Evolutionary conservation across 2,329 filamentous ascomycete species (phyloP).

Genomic region (Colletotrichum tropicale): DNA sequence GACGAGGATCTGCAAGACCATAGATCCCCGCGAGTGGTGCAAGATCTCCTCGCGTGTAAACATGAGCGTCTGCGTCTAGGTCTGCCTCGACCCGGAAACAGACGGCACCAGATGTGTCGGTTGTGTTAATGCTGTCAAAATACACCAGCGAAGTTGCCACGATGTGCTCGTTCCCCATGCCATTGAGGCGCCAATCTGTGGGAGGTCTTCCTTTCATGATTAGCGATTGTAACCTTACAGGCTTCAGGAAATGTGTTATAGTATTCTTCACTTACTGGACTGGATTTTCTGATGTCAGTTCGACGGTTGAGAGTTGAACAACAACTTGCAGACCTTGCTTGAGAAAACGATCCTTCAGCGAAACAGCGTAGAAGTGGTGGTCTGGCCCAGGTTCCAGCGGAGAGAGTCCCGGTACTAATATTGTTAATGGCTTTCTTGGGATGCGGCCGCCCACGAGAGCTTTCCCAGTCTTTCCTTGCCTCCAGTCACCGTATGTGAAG

Average conservation of each 20-base stretch:
- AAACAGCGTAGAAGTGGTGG: background rate
- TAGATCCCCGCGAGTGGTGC: background rate
- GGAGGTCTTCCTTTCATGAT: background rate
- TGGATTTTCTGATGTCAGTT: background rate
- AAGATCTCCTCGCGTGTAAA: background rate
- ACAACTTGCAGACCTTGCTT: background rate
- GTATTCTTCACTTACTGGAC: background rate
- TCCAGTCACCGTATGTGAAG: background rate
- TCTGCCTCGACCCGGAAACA: background rate
- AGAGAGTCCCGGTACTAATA: accelerated
- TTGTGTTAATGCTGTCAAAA: background rate
- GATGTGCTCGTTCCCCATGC: background rate
- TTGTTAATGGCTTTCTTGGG: background rate
- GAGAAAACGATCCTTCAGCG: background rate
- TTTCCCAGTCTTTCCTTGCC: background rate
- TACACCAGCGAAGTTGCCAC: background rate
- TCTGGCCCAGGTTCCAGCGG: background rate
- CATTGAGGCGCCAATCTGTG: background rate
- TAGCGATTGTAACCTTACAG: background rate
- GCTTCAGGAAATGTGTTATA: background rate
- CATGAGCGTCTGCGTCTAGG: background rate
- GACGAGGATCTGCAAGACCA: background rate
- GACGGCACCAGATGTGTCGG: background rate
- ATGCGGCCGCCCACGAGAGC: background rate
- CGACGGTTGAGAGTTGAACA: background rate